Evolutionary conservation across 768 basidiomycete species (phyloP), one percentile per base, ranked within the genome.

Genomic region (Aureoboletus auriporus): DNA sequence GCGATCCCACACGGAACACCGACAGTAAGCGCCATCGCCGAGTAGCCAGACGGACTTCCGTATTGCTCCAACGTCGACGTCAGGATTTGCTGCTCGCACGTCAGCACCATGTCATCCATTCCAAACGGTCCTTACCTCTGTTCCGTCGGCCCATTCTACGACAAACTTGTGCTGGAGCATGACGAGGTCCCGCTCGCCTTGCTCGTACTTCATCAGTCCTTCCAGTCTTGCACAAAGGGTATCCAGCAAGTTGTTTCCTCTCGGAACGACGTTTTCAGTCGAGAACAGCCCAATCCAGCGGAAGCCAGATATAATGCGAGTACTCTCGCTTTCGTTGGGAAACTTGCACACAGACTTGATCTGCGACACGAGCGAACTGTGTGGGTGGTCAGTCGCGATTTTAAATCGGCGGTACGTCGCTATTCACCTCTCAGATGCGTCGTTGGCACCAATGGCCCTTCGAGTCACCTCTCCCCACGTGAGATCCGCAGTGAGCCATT

Each of bases 151-250:
- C 80, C 87, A 89, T 64, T 93, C 84, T 33, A 98, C 84, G 58
- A 91, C 71, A 65, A 99, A 98, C 75, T 94, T 95, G 80, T 99
- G 95, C 71, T 97, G 95, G 46, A 99, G 82, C 84, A 98, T 91
- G 51, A 99, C 90, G 52, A 98, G 80, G 68, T 99, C 95, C 10
- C 91, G 85, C 70, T 98, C 93, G 54, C 90, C 91, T 40, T 75
- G 70, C 54, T 84, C 88, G 71, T 95, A 97, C 68, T 84, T 80
- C 90, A 97, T 96, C 65, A 95, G 78, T 51, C 75, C 80, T 75
- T 99, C 94, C 42, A 99, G 79, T 17, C 78, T 83, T 3, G 81
- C 89, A 65, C 94, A 96, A 51, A 99, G 85, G 4, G 96, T 94
- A 70, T 96, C 93, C 55, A 99, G 82, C 56, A 95, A 77, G 71